Conservation (phyloP, 805 yeast genomes). For the Candida qinlingensis region DNA sequence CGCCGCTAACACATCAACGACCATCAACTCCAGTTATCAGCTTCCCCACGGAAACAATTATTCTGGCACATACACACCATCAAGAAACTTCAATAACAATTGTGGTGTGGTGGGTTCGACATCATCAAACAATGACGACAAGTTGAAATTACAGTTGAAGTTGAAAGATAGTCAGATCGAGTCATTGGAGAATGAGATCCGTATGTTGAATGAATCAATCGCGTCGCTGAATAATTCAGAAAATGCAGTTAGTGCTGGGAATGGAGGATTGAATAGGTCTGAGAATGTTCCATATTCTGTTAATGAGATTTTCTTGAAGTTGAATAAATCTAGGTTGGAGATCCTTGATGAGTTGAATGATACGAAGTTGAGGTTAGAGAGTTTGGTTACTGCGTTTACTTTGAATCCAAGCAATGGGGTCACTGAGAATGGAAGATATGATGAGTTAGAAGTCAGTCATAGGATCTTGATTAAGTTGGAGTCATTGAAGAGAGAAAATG, state of each 20-base stretch:
- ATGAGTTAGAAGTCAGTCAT: conserved; percentile 71
- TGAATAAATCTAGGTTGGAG: conserved; percentile 42
- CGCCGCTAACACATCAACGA: background rate
- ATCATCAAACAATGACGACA: conserved; percentile 25
- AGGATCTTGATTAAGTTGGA: conserved; percentile 60
- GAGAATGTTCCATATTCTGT: conserved; percentile 38
- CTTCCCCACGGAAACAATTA: background rate
- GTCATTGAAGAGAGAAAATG: conserved; percentile 61
- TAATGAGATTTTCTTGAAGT: conserved; percentile 42
- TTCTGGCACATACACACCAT: background rate
- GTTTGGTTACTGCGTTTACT: conserved; percentile 50
- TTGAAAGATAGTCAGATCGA: conserved; percentile 50
- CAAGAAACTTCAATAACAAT: background rate
- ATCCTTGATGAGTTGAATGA: conserved; percentile 50
- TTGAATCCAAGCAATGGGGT: conserved; percentile 42
- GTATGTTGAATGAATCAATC: conserved; percentile 29
- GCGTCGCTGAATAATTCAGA: background rate
- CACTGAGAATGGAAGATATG: conserved; percentile 57
- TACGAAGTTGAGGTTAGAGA: conserved; percentile 58
- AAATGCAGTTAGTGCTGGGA: background rate
- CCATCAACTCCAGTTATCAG: background rate
- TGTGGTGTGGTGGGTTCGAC: background rate
- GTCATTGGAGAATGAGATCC: conserved; percentile 40
- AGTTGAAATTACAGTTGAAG: conserved; percentile 44
- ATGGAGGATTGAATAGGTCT: conserved; percentile 4